These are phyloP conservation scores for Ogataea angusta DNA, from an alignment of 805 yeast species.

Conservation along the genomic window DNA sequence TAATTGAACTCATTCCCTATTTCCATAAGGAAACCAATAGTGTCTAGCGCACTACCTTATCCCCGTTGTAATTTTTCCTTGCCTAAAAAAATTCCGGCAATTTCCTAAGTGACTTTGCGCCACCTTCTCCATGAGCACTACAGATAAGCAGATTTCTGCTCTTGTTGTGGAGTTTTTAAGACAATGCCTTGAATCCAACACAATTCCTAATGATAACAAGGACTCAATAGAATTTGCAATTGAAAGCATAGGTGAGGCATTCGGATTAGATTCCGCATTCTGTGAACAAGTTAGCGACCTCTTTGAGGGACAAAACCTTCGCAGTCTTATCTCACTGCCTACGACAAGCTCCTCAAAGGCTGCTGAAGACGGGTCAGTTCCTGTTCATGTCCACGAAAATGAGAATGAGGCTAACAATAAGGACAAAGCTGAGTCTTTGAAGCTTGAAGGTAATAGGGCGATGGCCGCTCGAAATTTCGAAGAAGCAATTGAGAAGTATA, in stretches of 20 bases:
- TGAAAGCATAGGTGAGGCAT: slow-evolving; percentile 88
- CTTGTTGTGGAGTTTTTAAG: too few species aligned
- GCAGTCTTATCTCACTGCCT: background rate
- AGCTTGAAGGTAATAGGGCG: slow-evolving; percentile 83
- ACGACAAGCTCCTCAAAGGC: background rate
- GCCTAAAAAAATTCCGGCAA: too few species aligned
- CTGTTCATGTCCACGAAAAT: slow-evolving; percentile 41
- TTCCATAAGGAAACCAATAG: too few species aligned
- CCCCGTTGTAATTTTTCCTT: too few species aligned
- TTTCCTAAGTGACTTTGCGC: too few species aligned
- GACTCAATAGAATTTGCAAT: slow-evolving; percentile 93
- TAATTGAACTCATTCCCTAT: too few species aligned
- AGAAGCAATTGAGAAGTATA: slow-evolving; percentile 71
- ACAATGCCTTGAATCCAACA: slow-evolving; percentile 44
- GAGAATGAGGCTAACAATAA: slow-evolving; percentile 53
- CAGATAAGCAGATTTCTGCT: too few species aligned
- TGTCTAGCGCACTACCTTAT: too few species aligned
- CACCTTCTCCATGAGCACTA: too few species aligned
- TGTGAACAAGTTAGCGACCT: slow-evolving; percentile 44
- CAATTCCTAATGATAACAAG: slow-evolving; percentile 69
- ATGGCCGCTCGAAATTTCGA: slow-evolving; percentile 75
- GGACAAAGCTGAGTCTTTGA: slow-evolving; percentile 78
- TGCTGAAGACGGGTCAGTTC: slow-evolving; percentile 25
- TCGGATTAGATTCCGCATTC: slow-evolving; percentile 47
- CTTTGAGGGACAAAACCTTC: slow-evolving; percentile 30